These are phyloP conservation scores for Annulohypoxylon moriforme DNA, from an alignment of 495 filamentous ascomycete species.

Conservation along the genomic window DNA sequence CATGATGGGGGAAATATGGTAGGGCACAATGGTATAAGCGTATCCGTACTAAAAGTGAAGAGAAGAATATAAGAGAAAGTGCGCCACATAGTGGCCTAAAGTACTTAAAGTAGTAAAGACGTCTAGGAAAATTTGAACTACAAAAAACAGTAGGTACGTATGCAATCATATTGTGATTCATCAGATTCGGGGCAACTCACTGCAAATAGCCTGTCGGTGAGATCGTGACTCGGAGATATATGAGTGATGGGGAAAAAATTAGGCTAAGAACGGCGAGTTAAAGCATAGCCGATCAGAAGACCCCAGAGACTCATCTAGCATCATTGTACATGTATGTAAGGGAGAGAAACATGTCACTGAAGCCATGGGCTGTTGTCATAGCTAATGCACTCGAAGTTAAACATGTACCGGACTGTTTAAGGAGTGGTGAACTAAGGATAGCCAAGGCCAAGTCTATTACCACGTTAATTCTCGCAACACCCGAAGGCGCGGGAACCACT, in stretches of 20 bases:
- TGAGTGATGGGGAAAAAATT: slow-evolving; percentile 17
- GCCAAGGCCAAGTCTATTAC: slow-evolving; percentile 15
- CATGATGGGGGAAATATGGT: slow-evolving; percentile 27
- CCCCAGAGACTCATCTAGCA: slow-evolving; percentile 16
- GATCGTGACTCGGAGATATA: slow-evolving; percentile 39
- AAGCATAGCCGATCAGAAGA: slow-evolving; percentile 17
- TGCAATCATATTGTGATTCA: slow-evolving; percentile 32
- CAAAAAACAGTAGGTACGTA: slow-evolving; percentile 35
- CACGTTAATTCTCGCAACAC: slow-evolving; percentile 39
- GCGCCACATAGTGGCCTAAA: slow-evolving; percentile 27
- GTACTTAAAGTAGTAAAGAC: slow-evolving; percentile 21
- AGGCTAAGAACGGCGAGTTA: slow-evolving; percentile 4
- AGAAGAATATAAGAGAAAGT: slow-evolving; percentile 12
- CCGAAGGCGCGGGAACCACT: slow-evolving; percentile 29
- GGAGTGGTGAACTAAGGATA: slow-evolving; percentile 23
- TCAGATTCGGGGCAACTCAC: slow-evolving; percentile 36
- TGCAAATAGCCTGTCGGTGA: slow-evolving; percentile 22
- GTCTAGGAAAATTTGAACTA: slow-evolving; percentile 19
- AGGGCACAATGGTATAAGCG: slow-evolving; percentile 6
- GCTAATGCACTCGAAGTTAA: slow-evolving; percentile 16
- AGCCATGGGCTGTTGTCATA: slow-evolving; percentile 9
- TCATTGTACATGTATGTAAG: slow-evolving; percentile 14
- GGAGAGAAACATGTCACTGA: slow-evolving; percentile 16
- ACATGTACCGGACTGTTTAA: slow-evolving; percentile 19
- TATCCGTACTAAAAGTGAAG: slow-evolving; percentile 16